A percentile compares a stretch with the other conserved stretches of the same genome.
phyloP scores from a whole-genome alignment of 208 protist species.

The Acanthamoeba lenticulata region DNA sequence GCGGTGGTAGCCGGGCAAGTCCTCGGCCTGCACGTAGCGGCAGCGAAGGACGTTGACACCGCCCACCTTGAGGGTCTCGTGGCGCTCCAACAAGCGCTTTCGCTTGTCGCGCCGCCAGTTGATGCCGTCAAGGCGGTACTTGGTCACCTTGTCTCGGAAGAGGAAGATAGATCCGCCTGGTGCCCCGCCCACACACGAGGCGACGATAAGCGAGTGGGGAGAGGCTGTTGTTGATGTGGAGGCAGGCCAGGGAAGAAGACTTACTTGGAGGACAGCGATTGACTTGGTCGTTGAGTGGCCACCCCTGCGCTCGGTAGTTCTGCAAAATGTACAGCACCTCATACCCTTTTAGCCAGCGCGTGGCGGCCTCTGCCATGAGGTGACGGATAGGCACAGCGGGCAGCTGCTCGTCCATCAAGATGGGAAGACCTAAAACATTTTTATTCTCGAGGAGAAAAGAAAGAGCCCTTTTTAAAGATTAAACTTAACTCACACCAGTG shows the following conservation, averaged over 20 bases:
- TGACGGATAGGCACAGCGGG: too few species aligned
- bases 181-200: not conserved
- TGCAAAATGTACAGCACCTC: slow-evolving; percentile 8
- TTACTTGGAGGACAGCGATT: not conserved
- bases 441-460: too few species aligned
- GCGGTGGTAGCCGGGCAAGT: not conserved
- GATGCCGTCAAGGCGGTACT: not conserved
- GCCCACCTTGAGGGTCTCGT: slow-evolving; percentile 5
- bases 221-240: not conserved
- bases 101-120: not conserved
- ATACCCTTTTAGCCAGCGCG: not conserved
- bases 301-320: slow-evolving; percentile 1
- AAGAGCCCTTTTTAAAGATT: too few species aligned
- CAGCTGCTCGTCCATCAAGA: too few species aligned
- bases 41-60: not conserved
- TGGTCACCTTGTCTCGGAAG: not conserved
- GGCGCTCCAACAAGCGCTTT: not conserved
- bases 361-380: not conserved
- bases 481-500: too few species aligned
- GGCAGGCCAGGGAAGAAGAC: not conserved
- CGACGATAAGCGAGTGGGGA: not conserved
- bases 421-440: too few species aligned
- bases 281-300: not conserved
- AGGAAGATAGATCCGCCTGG: not conserved
- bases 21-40: slow-evolving; percentile 10